These are phyloP conservation scores for Penicillium sp. DNA, from an alignment of 2,329 filamentous ascomycete genomes.

Conservation along the genomic window DNA sequence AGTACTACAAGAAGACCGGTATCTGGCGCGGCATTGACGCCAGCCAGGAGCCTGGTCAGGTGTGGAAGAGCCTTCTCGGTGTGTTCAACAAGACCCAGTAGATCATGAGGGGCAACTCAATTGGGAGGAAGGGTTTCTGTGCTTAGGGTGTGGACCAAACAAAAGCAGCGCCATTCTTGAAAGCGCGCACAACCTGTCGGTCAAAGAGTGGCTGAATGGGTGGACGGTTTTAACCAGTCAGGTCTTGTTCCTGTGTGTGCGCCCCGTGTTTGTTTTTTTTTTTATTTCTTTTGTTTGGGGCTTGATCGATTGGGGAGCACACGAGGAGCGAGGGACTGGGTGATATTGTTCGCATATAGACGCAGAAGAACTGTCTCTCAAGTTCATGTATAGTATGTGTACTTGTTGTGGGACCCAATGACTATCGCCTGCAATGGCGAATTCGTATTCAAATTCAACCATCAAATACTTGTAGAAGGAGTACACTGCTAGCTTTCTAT, in stretches of 20 bases:
- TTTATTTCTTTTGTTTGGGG: constrained; percentile 26
- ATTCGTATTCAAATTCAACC: background rate
- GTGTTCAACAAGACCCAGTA: constrained; percentile 71
- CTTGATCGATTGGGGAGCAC: constrained; percentile 20
- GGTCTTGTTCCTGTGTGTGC: constrained; percentile 15
- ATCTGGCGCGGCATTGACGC: constrained; percentile 97
- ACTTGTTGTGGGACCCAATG: constrained; percentile 26
- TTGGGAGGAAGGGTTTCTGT: background rate
- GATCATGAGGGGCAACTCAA: background rate
- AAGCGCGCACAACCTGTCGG: constrained; percentile 48
- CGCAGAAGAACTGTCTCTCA: constrained; percentile 22
- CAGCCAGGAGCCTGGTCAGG: constrained; percentile 90
- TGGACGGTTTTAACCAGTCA: constrained; percentile 16
- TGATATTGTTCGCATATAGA: constrained; percentile 30
- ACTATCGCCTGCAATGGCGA: constrained; percentile 15
- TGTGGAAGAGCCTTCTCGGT: constrained; percentile 89
- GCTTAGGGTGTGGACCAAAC: background rate
- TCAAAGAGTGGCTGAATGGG: constrained; percentile 10
- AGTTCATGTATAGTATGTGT: constrained; percentile 41
- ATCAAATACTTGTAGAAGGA: background rate
- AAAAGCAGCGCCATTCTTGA: constrained; percentile 48
- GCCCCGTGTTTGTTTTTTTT: constrained; percentile 6
- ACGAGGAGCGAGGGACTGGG: constrained; percentile 21
- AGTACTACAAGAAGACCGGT: constrained; percentile 95
- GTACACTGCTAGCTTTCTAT: background rate